Percentiles rank a stretch among this genome's conserved stretches.
Conservation (phyloP, 768 basidiomycete species). For the Amanita jacksonii region DNA sequence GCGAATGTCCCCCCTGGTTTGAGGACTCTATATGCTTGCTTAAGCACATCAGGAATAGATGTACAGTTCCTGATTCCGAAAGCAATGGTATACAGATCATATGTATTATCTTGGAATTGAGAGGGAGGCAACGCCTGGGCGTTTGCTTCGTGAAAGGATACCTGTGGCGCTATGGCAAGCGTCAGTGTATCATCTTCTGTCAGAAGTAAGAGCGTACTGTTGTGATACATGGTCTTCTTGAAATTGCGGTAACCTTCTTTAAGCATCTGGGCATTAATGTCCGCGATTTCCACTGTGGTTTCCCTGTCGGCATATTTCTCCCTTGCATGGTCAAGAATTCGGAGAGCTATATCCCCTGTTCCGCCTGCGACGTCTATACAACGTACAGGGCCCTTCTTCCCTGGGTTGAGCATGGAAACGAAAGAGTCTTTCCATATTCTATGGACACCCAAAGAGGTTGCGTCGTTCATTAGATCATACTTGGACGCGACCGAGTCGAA, state of each 20-base stretch:
- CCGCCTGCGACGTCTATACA: conserved; percentile 97
- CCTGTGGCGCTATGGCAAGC: conserved; percentile 68
- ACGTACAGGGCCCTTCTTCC: conserved; percentile 59
- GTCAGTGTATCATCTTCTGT: conserved; percentile 5
- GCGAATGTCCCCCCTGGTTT: conserved; percentile 95
- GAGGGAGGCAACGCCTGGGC: conserved; percentile 68
- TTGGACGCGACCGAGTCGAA: conserved; percentile 93
- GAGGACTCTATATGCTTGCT: conserved; percentile 86
- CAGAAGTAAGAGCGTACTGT: conserved; percentile 47
- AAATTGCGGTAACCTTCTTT: conserved; percentile 84
- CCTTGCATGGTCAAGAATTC: conserved; percentile 84
- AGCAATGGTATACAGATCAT: conserved; percentile 96
- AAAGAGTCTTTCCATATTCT: conserved; percentile 95
- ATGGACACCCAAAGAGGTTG: conserved; percentile 94
- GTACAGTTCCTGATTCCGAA: conserved; percentile 99
- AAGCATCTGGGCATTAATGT: conserved; percentile 95
- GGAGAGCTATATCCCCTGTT: conserved; percentile 93
- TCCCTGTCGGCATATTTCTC: conserved; percentile 88
- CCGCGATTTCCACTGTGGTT: conserved; percentile 80
- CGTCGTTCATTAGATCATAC: conserved; percentile 99
- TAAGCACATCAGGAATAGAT: conserved; percentile 76
- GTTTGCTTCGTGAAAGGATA: conserved; percentile 88
- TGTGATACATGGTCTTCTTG: conserved; percentile 97
- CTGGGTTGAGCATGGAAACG: conserved; percentile 66
- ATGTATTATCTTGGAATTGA: conserved; percentile 70